These are phyloP conservation scores for Fusarium brachygibbosum DNA, from an alignment of 2,329 filamentous ascomycete genomes.

Conservation along the genomic window DNA sequence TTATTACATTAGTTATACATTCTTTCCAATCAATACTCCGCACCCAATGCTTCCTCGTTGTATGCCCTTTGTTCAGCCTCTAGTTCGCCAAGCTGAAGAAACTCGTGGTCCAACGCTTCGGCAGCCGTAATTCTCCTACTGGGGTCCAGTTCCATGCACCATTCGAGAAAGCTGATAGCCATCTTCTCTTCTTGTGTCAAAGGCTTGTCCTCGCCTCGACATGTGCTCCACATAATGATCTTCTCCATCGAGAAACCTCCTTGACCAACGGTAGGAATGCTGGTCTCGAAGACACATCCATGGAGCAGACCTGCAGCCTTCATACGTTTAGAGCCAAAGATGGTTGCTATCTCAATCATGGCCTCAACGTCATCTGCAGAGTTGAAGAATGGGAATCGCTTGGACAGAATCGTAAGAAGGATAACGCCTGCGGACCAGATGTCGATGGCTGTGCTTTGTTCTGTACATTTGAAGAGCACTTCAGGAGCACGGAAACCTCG, in stretches of 20 bases:
- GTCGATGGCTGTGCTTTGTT: slow-evolving; percentile 93
- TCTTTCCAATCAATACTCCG: slow-evolving; percentile 23
- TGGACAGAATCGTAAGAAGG: slow-evolving; percentile 90
- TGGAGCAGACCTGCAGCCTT: slow-evolving; percentile 84
- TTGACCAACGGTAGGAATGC: slow-evolving; percentile 88
- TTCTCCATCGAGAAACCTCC: slow-evolving; percentile 90
- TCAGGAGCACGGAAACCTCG: slow-evolving; percentile 96
- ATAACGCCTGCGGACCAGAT: slow-evolving; percentile 99
- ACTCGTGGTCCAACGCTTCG: slow-evolving; percentile 80
- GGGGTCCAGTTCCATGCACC: slow-evolving; percentile 83
- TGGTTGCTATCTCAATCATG: slow-evolving; percentile 96
- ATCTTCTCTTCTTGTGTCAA: slow-evolving; percentile 77
- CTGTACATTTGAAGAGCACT: slow-evolving; percentile 96
- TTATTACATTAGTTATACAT: slow-evolving; percentile 38
- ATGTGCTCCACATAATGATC: slow-evolving; percentile 95
- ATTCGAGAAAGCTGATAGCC: slow-evolving; percentile 78
- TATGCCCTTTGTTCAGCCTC: slow-evolving; percentile 63
- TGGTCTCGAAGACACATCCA: slow-evolving; percentile 92
- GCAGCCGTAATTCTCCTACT: slow-evolving; percentile 78
- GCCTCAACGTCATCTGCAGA: slow-evolving; percentile 98
- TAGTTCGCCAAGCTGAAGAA: slow-evolving; percentile 60
- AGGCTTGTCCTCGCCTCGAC: slow-evolving; percentile 71
- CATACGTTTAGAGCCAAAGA: slow-evolving; percentile 91
- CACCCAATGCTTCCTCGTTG: slow-evolving; percentile 43
- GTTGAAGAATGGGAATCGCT: slow-evolving; percentile 98